Percentiles rank a stretch among this genome's conserved stretches.
These are phyloP conservation scores for Lentinula edodes DNA, from an alignment of 768 basidiomycete genomes.

Conservation along the genomic window DNA sequence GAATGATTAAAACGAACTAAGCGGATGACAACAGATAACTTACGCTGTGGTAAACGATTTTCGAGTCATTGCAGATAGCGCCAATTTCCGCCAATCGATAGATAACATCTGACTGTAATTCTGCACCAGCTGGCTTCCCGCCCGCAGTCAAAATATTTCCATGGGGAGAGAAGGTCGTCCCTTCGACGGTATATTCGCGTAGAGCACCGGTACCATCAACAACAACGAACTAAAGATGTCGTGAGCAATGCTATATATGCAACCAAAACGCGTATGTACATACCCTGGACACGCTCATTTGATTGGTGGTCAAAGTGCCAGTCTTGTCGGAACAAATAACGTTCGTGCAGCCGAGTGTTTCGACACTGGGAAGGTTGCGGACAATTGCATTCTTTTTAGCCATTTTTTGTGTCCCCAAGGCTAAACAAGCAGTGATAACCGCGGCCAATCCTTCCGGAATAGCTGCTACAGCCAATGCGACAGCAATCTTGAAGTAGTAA, in stretches of 20 bases:
- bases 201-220: conserved; percentile 44
- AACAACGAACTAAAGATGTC: conserved; percentile 60
- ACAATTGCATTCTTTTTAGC: conserved; percentile 98
- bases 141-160: conserved; percentile 67
- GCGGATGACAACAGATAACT: conserved; percentile 15
- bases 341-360: conserved; percentile 96
- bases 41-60: conserved; percentile 78
- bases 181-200: conserved; percentile 78
- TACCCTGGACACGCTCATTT: conserved; percentile 91
- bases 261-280: conserved; percentile 12
- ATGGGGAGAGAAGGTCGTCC: conserved; percentile 85
- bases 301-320: conserved; percentile 91
- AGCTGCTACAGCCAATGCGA: conserved; percentile 96
- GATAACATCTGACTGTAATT: conserved; percentile 63
- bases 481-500: conserved; percentile 99
- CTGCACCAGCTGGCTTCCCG: conserved; percentile 52
- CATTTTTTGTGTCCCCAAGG: conserved; percentile 98
- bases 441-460: conserved; percentile 99
- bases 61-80: conserved; percentile 93
- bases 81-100: conserved; percentile 88
- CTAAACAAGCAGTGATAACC: conserved; percentile 95
- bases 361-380: conserved; percentile 91
- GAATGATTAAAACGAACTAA: neutral
- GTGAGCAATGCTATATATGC: neutral
- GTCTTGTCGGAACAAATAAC: conserved; percentile 99